Evolutionary conservation across 2,329 filamentous ascomycete genomes (phyloP).

Genomic region (Alternaria sp.): DNA sequence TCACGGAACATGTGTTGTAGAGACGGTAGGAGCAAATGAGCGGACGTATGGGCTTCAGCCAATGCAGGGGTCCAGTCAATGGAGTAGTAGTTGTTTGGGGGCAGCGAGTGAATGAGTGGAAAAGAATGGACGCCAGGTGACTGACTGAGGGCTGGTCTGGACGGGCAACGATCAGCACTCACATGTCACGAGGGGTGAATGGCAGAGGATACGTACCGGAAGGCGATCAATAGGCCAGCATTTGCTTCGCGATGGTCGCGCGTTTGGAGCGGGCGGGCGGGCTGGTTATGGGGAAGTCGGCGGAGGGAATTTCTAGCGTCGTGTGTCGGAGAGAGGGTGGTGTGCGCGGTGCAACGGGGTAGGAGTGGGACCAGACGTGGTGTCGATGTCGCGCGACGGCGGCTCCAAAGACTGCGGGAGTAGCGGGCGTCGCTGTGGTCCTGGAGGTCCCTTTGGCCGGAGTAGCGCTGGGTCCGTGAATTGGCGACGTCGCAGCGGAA

Average conservation of each 20-base stretch:
- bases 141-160: constrained; percentile 45
- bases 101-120: constrained; percentile 46
- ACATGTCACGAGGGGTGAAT: constrained; percentile 16
- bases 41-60: constrained; percentile 41
- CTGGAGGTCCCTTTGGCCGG: constrained; percentile 15
- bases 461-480: constrained; percentile 18
- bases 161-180: constrained; percentile 34
- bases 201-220: constrained; percentile 36
- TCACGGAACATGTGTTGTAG: constrained; percentile 39
- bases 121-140: constrained; percentile 54
- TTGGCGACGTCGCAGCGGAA: constrained; percentile 46
- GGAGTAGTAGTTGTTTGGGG: constrained; percentile 29
- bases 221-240: constrained; percentile 44
- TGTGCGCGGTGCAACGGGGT: constrained; percentile 27
- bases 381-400: constrained; percentile 22
- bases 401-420: constrained; percentile 18
- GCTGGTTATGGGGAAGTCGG: constrained; percentile 20
- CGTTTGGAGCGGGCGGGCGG: constrained; percentile 19
- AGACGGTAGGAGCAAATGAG: constrained; percentile 46
- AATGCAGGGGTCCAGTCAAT: constrained; percentile 48
- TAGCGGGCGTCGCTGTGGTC: constrained; percentile 2
- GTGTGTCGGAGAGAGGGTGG: constrained; percentile 14
- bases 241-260: constrained; percentile 30
- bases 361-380: constrained; percentile 23
- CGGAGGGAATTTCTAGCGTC: constrained; percentile 21